Evolutionary conservation across 2,329 filamentous ascomycete genomes (phyloP).

Genomic region (Colletotrichum spaethianum): DNA sequence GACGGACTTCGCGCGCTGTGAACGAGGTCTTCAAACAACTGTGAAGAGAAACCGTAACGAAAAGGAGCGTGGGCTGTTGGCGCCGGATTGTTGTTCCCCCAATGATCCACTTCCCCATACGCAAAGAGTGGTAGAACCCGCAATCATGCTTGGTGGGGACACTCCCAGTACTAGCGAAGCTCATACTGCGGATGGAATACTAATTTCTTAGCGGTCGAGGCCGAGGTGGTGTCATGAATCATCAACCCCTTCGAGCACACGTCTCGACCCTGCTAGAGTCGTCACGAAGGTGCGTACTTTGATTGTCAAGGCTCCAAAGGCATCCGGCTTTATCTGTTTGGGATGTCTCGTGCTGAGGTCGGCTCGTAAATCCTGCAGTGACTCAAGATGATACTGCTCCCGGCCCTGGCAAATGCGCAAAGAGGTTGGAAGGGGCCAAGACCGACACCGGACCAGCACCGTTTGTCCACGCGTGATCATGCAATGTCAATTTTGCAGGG

Average conservation of each 20-base stretch:
- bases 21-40: neutral
- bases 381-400: no score
- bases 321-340: neutral
- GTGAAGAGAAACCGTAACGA: neutral
- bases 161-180: neutral
- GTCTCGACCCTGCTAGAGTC: neutral
- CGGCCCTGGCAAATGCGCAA: neutral
- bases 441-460: neutral
- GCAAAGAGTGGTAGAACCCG: neutral
- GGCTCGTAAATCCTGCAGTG: neutral
- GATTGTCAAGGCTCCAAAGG: neutral
- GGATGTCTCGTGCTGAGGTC: neutral
- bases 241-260: neutral
- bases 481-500: neutral
- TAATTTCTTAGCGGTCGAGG: neutral
- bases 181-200: neutral
- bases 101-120: neutral
- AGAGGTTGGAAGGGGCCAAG: neutral
- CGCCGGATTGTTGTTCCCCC: neutral
- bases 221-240: constrained; percentile 10
- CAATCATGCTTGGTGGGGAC: neutral
- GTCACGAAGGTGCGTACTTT: neutral
- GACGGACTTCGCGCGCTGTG: neutral
- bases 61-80: neutral
- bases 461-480: constrained; percentile 21